phyloP scores from a whole-genome alignment of 2,329 filamentous ascomycete species.

The Dryadomyces quercus-mongolicae region DNA sequence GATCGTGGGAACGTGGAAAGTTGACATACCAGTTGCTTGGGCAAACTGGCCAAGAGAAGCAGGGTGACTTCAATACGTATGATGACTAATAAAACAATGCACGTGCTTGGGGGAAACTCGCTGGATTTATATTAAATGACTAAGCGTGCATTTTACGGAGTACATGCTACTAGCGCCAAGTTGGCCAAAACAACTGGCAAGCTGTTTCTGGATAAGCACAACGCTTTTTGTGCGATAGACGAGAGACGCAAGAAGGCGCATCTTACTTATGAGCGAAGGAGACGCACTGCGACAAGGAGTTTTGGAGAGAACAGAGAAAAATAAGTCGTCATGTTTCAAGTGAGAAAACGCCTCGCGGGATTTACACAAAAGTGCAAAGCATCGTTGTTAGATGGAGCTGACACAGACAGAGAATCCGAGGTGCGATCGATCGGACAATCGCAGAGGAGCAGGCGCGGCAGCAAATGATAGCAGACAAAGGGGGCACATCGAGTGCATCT shows the following conservation, averaged over 20 bases:
- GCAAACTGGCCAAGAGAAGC: neutral
- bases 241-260: neutral
- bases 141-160: neutral
- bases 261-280: neutral
- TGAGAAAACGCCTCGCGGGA: neutral
- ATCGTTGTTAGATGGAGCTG: neutral
- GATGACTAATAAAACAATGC: neutral
- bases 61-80: neutral
- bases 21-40: neutral
- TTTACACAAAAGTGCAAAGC: neutral
- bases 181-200: neutral
- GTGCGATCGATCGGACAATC: constrained; percentile 75
- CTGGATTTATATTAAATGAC: neutral
- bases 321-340: neutral
- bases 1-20: neutral
- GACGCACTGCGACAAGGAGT: neutral
- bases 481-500: constrained; percentile 24
- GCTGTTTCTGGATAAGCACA: neutral
- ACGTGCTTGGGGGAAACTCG: neutral
- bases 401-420: constrained; percentile 58
- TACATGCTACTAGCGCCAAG: neutral
- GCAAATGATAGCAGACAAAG: constrained; percentile 35
- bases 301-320: neutral
- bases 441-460: constrained; percentile 85
- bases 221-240: neutral